phyloP scores from a whole-genome alignment of 331 rosid genomes.

The Ulmus americana region DNA sequence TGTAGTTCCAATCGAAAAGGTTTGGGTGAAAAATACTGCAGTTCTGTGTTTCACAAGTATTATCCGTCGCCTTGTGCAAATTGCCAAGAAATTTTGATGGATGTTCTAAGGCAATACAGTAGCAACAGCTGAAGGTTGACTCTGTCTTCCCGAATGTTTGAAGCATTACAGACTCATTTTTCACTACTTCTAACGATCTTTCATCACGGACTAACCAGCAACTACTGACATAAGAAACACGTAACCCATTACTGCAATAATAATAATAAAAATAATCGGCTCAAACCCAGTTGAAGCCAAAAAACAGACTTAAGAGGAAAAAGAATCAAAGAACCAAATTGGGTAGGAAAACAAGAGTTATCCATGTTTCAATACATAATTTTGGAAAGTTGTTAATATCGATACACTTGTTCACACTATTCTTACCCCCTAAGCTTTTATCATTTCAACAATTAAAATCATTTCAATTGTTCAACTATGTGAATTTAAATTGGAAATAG shows the following conservation, averaged over 20 bases:
- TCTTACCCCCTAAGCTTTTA: not conserved
- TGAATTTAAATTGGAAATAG: not conserved
- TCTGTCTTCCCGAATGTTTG: conserved; percentile 11
- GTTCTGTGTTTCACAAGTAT: conserved; percentile 14
- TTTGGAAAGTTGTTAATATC: not conserved
- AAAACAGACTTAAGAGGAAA: too few relatives aligned
- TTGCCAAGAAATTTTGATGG: conserved; percentile 23
- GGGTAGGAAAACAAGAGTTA: not conserved
- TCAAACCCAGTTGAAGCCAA: not conserved
- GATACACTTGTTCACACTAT: not conserved
- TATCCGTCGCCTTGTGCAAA: conserved; percentile 19
- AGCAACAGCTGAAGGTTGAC: conserved; percentile 26
- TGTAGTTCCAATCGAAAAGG: conserved; percentile 29
- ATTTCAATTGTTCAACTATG: not conserved
- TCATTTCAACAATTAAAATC: not conserved
- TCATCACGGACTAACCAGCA: conserved; percentile 23
- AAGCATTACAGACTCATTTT: conserved; percentile 21
- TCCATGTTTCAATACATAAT: not conserved
- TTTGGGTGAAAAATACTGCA: conserved; percentile 29
- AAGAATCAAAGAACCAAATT: not conserved
- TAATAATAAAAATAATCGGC: conserved; percentile 3
- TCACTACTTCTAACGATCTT: conserved; percentile 21
- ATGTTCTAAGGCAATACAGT: conserved; percentile 22
- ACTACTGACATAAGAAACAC: conserved; percentile 18
- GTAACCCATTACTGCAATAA: conserved; percentile 11